These are phyloP conservation scores for Tricladium varicosporioides DNA, from an alignment of 2,329 filamentous ascomycete genomes.

Conservation along the genomic window DNA sequence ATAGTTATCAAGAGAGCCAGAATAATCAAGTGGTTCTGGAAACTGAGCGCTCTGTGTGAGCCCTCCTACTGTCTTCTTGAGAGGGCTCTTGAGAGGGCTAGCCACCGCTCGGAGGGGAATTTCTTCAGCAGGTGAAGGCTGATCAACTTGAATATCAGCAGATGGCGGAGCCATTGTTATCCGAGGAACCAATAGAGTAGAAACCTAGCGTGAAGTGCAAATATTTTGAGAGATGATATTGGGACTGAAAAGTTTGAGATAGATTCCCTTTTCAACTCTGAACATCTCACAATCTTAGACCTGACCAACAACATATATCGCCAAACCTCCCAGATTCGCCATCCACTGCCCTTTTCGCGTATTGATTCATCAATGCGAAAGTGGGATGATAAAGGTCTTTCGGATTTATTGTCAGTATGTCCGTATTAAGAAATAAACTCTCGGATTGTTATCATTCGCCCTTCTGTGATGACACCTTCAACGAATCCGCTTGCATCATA, in stretches of 20 bases:
- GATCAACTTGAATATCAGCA: not conserved
- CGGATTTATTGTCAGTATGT: not conserved
- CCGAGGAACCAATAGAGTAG: not conserved
- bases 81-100: not conserved
- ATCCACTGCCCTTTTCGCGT: not conserved
- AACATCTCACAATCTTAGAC: not conserved
- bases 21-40: slow-evolving; percentile 27
- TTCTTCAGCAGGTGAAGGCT: not conserved
- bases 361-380: not conserved
- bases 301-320: not conserved
- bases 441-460: not conserved
- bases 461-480: not conserved
- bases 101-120: not conserved
- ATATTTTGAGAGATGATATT: too few species aligned
- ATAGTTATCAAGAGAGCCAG: slow-evolving; percentile 25
- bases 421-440: not conserved
- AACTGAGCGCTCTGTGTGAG: slow-evolving; percentile 1
- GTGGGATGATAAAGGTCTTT: not conserved
- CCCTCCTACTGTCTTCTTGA: not conserved
- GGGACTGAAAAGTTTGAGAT: not conserved
- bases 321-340: not conserved
- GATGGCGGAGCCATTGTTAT: not conserved
- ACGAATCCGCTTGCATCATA: not conserved
- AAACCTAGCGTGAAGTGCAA: too few species aligned
- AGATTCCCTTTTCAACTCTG: not conserved